Conservation (phyloP, 2,329 filamentous ascomycete species). For the Fusarium globosum region DNA sequence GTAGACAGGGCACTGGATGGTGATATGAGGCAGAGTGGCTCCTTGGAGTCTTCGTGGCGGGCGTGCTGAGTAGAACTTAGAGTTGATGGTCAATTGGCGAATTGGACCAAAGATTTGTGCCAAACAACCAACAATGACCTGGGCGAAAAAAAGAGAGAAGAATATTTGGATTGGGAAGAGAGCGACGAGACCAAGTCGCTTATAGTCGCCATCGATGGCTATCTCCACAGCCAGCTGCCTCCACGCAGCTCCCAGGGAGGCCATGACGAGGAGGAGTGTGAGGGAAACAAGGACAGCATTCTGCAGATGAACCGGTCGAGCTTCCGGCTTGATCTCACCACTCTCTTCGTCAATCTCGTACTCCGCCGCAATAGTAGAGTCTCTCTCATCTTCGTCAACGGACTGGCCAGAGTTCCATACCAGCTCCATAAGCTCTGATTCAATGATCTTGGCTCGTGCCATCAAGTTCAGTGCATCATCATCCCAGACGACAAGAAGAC, state of each 20-base stretch:
- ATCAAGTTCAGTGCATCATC: conserved; percentile 80
- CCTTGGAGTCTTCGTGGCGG: conserved; percentile 71
- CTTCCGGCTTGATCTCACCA: conserved; percentile 72
- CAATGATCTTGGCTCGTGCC: conserved; percentile 75
- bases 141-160: conserved; percentile 84
- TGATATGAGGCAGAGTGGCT: conserved; percentile 74
- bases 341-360: conserved; percentile 77
- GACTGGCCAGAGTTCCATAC: conserved; percentile 74
- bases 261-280: conserved; percentile 72
- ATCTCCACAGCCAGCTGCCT: conserved; percentile 76
- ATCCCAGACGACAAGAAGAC: conserved; percentile 83
- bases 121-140: conserved; percentile 80
- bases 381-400: conserved; percentile 61
- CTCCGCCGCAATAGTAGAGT: conserved; percentile 62
- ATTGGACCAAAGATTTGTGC: conserved; percentile 82
- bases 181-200: conserved; percentile 72
- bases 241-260: conserved; percentile 76
- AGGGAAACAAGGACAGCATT: conserved; percentile 76
- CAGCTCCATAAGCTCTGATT: conserved; percentile 80
- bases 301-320: conserved; percentile 73
- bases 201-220: conserved; percentile 70
- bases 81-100: conserved; percentile 78
- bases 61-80: conserved; percentile 83
- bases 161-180: conserved; percentile 79
- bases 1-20: conserved; percentile 89